Conservation (phyloP, 148 eudicot genomes). For the Fallopia convolvulus region DNA sequence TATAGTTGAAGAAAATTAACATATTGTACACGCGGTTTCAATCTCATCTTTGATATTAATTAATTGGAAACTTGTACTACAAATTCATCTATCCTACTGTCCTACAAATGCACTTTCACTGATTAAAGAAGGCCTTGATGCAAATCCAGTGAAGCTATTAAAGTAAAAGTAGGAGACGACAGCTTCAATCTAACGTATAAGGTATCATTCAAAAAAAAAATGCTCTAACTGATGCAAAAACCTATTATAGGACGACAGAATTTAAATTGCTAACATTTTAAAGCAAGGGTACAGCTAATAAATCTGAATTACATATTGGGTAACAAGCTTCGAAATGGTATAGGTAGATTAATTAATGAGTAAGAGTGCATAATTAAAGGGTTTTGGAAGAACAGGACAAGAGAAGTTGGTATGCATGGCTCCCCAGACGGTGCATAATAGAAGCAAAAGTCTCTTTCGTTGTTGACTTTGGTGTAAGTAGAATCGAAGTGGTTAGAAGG, state of each 20-base stretch:
- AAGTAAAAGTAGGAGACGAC: not conserved
- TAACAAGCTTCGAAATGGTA: not conserved
- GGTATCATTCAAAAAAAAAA: too few species aligned
- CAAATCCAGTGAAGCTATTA: not conserved
- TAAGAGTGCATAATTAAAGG: not conserved
- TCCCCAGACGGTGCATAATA: not conserved
- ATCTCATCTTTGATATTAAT: not conserved
- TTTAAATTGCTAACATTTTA: not conserved
- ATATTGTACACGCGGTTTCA: not conserved
- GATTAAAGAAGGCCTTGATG: not conserved
- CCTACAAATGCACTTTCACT: not conserved
- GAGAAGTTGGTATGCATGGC: not conserved
- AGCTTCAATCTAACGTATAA: not conserved
- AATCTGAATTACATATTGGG: not conserved
- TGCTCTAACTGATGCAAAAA: not conserved
- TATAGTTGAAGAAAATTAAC: too few species aligned
- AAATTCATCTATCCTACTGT: too few species aligned
- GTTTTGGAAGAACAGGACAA: not conserved
- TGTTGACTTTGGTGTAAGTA: constrained; percentile 2
- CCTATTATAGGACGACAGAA: not conserved
- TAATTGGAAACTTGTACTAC: too few species aligned
- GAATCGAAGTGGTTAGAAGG: not conserved
- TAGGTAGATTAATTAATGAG: not conserved
- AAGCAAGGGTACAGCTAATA: not conserved
- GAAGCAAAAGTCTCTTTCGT: not conserved